Base-by-base conservation (phyloP, 805 yeast species). In the Candida coleopterorum region DNA sequence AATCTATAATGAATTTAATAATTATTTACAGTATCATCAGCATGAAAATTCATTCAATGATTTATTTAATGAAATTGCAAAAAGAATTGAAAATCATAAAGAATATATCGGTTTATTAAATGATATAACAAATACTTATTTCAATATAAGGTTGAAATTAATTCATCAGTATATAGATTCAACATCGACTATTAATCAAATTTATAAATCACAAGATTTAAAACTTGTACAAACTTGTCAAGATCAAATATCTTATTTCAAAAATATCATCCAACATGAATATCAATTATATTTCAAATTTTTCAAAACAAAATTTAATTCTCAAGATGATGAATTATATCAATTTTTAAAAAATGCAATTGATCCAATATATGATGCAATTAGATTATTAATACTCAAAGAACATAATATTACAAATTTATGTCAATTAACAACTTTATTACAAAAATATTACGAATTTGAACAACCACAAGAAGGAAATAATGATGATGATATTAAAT, bases 331-430 rank as follows among this genome's bases (percentile, higher is more conserved):
- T 4, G n/a, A n/a, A n/a, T 23, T 32, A 11, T 72, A 74, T 38
- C 58, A 62, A 6, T 86, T 85, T 79, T 73, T 84, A 41, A 74
- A 72, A 31, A 70, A 68, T 17, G 48, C 87, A 3, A 66, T 85
- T 22, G 96, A 87, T 25, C 93, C 96, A 0, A 60, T 89, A 18
- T 84, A 88, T 49, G 90, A 85, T 44, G 57, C 69, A 2, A 55
- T 86, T 24, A 70, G 96, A 44, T 74, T 78, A 39, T 68, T 72
- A 32, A 75, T 87, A 1, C 65, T 88, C 28, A 74, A 81, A 40
- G 97, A 89, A 53, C 64, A 72, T 10, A 79, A 78, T 44, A 79
- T 90, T 18, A 66, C 71, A 17, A 68, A 68, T 9, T 60, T 93
- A 17, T 85, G 96, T 58, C 94, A 87, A 49, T 62, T 87, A 29